Conservation (phyloP, 169 alveolate genomes). For the Eimeria tenella region DNA sequence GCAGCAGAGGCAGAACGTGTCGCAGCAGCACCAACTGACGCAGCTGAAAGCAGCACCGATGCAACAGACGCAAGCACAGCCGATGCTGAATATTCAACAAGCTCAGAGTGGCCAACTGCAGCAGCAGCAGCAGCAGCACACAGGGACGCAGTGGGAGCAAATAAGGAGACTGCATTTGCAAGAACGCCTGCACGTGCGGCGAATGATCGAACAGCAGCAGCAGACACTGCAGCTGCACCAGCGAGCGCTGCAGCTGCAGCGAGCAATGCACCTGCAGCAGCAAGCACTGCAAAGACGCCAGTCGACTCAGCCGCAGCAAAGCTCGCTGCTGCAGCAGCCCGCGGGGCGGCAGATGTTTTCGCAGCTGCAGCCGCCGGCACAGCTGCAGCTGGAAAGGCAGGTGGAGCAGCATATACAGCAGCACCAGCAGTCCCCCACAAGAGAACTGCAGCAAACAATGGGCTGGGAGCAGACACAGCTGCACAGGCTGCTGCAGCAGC, state of each 20-base stretch:
- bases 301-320: background rate
- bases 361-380: constrained; percentile 7
- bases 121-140: constrained; percentile 3
- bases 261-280: background rate
- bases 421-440: background rate
- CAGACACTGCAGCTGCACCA: background rate
- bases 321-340: constrained; percentile 7
- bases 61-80: background rate
- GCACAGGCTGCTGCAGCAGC: constrained; percentile 28
- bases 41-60: background rate
- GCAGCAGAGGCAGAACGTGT: background rate
- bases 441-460: constrained; percentile 40
- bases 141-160: background rate
- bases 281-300: too few species aligned
- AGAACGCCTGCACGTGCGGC: background rate
- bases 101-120: too few species aligned
- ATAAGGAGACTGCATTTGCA: background rate
- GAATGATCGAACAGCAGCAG: background rate
- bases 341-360: background rate
- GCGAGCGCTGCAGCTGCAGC: constrained; percentile 10
- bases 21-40: background rate
- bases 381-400: constrained; percentile 21
- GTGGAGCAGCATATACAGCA: background rate
- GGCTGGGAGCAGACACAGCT: constrained; percentile 25
- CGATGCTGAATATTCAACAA: background rate